A percentile compares a stretch with the other conserved stretches of the same genome.
phyloP scores from a whole-genome alignment of 306 rosid species.

The Rubus parviflorus region DNA sequence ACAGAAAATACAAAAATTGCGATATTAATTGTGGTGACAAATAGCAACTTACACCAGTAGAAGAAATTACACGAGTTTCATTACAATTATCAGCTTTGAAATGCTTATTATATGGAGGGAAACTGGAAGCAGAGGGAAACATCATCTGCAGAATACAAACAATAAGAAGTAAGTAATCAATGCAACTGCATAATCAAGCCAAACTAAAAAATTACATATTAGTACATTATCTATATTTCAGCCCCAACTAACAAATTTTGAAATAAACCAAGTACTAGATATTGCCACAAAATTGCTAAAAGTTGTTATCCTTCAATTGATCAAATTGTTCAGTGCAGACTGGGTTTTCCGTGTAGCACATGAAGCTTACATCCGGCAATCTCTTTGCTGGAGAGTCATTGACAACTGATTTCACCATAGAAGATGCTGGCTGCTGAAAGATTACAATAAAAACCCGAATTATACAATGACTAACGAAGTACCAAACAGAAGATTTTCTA shows the following conservation, averaged over 20 bases:
- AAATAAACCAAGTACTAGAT: too few relatives aligned
- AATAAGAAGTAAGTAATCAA: background rate
- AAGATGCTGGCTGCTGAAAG: conserved; percentile 60
- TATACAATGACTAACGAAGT: background rate
- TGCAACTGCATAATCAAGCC: conserved; percentile 8
- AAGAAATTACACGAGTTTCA: conserved; percentile 26
- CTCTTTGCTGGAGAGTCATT: conserved; percentile 34
- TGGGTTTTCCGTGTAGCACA: conserved; percentile 8
- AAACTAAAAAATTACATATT: background rate
- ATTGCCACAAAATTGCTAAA: too few relatives aligned
- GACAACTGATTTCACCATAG: conserved; percentile 32
- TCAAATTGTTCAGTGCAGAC: background rate
- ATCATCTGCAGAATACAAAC: conserved; percentile 26
- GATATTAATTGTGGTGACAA: background rate
- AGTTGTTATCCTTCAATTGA: background rate
- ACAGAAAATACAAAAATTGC: background rate
- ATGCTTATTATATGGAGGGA: conserved; percentile 25
- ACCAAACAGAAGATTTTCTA: background rate
- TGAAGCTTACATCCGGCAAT: conserved; percentile 26
- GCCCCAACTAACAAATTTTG: background rate
- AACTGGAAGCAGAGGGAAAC: conserved; percentile 27
- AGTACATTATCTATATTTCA: background rate
- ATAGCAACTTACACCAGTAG: conserved; percentile 48
- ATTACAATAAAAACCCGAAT: conserved; percentile 6
- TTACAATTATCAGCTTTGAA: conserved; percentile 13